Conservation (phyloP, 192 early-diverging fungal genomes). For the Coemansia sp. region DNA sequence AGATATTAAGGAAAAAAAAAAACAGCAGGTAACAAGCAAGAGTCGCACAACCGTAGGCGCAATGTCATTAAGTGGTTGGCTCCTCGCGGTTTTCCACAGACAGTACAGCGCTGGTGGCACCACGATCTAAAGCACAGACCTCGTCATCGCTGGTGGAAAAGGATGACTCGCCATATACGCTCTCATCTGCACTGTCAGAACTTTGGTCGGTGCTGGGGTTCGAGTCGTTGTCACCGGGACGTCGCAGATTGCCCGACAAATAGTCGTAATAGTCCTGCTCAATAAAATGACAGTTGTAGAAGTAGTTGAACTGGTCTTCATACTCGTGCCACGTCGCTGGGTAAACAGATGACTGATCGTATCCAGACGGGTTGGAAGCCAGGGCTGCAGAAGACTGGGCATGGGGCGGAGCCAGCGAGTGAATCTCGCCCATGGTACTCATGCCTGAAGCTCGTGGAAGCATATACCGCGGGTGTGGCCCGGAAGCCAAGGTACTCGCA, state of each 20-base stretch:
- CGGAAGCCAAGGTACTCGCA: background rate
- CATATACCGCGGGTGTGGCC: slow-evolving; percentile 40
- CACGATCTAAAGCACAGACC: no score
- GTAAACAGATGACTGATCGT: slow-evolving; percentile 26
- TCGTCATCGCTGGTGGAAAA: no score
- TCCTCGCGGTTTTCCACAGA: no score
- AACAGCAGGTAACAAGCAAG: no score
- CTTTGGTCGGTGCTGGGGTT: background rate
- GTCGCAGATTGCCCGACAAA: slow-evolving; percentile 13
- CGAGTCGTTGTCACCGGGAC: slow-evolving; percentile 2
- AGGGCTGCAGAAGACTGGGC: slow-evolving; percentile 13
- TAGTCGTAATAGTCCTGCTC: slow-evolving; percentile 54
- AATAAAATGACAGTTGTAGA: slow-evolving; percentile 54
- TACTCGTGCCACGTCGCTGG: slow-evolving; percentile 52
- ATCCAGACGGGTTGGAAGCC: slow-evolving; percentile 12
- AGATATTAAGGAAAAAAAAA: no score
- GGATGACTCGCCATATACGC: background rate
- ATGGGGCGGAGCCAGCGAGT: slow-evolving; percentile 24
- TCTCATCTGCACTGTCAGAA: background rate
- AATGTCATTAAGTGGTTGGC: no score
- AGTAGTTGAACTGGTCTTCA: slow-evolving; percentile 53
- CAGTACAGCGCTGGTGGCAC: no score
- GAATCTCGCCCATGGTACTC: slow-evolving; percentile 54
- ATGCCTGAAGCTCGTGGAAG: slow-evolving; percentile 41
- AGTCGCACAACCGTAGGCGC: no score